Base-by-base conservation (phyloP, 768 basidiomycete species). In the Kwoniella heveanensis region DNA sequence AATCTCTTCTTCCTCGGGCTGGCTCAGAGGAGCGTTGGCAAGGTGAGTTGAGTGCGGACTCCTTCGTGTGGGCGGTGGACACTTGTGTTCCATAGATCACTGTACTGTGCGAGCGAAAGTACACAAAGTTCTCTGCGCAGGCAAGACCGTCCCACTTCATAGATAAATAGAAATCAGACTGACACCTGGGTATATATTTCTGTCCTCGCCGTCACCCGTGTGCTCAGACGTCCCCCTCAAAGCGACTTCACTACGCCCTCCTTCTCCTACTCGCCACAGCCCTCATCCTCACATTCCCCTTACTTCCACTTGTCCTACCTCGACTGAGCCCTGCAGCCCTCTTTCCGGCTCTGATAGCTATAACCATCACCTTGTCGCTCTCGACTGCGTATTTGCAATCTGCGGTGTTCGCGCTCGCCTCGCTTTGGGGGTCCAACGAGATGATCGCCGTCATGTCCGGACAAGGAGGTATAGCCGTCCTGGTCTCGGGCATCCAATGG, bases 381-480 rank as follows among this genome's bases (percentile, higher is more conserved):
- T 83, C 86, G 0, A 88, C 88, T 0, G 85, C 88, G 8, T 93
- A 89, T 74, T 84, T 93, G 21, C 90, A 89, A 69, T 89, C 87
- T 0, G 84, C 91, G 12, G 83, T 89, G 47, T 85, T 90, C 29
- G 90, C 89, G 0, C 84, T 90, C n/a, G 90, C 91, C 1, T 87
- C 90, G 0, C 81, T 91, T 3, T 90, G 92, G 68, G 92, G 92
- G 0, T 84, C 86, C 1, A 77, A 83, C 7, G 87, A 87, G 13
- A 84, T 93, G 55, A 89, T 92, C 76, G 83, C 76, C 19, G 76
- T 90, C 76, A 85, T 93, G 83, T 86, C 90, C 1, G 92, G 91
- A 12, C 90, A 93, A 79, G 92, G 89, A 0, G 90, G 89, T 0
- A 86, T 92, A 1, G 92, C 88, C 0, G 90, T 94, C 13, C 87